phyloP scores from a whole-genome alignment of 352 stramenopile genomes.

The Pythium guiyangense region DNA sequence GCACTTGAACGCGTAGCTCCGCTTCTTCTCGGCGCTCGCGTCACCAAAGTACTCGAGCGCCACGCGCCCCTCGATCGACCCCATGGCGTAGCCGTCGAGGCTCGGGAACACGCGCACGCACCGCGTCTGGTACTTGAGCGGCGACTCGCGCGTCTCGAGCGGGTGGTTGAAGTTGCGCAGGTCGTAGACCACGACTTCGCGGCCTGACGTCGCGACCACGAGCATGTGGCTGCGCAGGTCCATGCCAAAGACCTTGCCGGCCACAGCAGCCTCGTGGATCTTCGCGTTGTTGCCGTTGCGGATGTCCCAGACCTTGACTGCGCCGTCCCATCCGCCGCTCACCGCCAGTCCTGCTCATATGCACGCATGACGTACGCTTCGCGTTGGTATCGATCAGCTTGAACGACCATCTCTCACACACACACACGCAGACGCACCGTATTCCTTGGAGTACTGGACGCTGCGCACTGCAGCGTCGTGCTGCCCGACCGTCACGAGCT shows the following conservation, averaged over 20 bases:
- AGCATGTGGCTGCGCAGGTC: conserved; percentile 54
- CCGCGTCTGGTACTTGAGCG: conserved; percentile 91
- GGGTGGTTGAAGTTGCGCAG: conserved; percentile 67
- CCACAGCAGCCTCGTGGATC: conserved; percentile 37
- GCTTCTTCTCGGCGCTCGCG: conserved; percentile 31
- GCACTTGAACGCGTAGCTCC: conserved; percentile 98
- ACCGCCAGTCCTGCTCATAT: conserved; percentile 28
- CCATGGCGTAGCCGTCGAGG: conserved; percentile 85
- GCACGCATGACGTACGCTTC: not conserved
- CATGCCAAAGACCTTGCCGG: conserved; percentile 69
- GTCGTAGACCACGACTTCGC: conserved; percentile 75
- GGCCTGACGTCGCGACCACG: conserved; percentile 48
- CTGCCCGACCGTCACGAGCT: conserved; percentile 24
- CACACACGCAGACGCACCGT: conserved; percentile 12
- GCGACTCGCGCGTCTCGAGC: conserved; percentile 65
- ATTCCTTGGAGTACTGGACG: conserved; percentile 55
- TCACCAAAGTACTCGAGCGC: conserved; percentile 95
- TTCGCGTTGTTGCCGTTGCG: conserved; percentile 45
- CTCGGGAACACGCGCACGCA: conserved; percentile 78
- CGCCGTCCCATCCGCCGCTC: conserved; percentile 66
- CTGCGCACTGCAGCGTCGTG: conserved; percentile 51
- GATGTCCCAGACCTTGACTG: conserved; percentile 61
- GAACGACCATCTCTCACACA: not conserved
- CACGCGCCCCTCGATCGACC: conserved; percentile 95
- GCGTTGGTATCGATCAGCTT: not conserved